Conservation (phyloP, 768 basidiomycete species). For the Hypholoma fasciculare region DNA sequence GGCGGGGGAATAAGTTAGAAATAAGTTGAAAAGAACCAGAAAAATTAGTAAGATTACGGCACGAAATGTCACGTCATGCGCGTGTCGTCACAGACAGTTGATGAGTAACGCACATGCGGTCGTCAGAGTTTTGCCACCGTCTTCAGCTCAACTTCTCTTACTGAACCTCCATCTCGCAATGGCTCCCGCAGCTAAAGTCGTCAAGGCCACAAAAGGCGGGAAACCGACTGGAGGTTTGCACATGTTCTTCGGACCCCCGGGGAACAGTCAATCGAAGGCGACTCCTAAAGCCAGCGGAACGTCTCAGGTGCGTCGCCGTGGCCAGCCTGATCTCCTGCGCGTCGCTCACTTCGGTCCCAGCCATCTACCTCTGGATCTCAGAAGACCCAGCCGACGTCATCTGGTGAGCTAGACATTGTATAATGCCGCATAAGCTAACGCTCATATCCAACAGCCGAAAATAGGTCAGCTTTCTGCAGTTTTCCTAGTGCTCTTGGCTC, state of each 20-base stretch:
- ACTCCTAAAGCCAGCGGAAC: conserved; percentile 10
- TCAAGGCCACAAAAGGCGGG: conserved; percentile 12
- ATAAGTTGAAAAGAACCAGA: neutral
- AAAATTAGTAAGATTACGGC: neutral
- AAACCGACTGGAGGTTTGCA: conserved; percentile 18
- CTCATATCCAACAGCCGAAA: conserved; percentile 4
- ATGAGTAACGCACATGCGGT: neutral
- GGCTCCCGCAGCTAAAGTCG: conserved; percentile 15
- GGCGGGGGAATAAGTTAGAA: too few relatives aligned
- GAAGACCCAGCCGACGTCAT: conserved; percentile 2
- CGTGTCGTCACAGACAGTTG: conserved; percentile 4
- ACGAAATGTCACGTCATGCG: conserved; percentile 1
- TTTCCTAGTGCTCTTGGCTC: neutral
- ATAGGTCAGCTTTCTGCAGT: conserved; percentile 2
- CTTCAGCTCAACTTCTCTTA: neutral
- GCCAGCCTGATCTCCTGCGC: neutral
- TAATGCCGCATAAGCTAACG: neutral
- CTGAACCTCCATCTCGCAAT: conserved; percentile 3
- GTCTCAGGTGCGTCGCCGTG: conserved; percentile 12
- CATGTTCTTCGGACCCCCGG: conserved; percentile 25
- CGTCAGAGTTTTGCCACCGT: neutral
- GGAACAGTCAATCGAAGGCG: conserved; percentile 19
- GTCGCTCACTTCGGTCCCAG: conserved; percentile 1
- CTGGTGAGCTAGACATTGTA: neutral
- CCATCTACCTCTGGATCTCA: conserved; percentile 15